Evolutionary conservation across 768 basidiomycete genomes (phyloP).

Genomic region (Kwoniella bestiolae): DNA sequence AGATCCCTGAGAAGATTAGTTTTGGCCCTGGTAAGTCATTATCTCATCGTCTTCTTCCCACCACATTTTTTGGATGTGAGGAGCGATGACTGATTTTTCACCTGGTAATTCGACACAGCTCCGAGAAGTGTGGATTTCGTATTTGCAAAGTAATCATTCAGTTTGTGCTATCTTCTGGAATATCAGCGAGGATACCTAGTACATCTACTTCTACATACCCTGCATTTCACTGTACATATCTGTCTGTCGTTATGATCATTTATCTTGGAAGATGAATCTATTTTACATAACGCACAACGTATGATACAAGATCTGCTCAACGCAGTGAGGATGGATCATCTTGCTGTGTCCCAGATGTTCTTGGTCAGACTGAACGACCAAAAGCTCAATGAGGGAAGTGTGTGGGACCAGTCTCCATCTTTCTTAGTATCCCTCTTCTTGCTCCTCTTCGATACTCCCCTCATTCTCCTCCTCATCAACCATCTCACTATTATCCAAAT

Average conservation of each 20-base stretch:
- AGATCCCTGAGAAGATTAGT: constrained; percentile 45
- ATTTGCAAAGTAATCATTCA: constrained; percentile 41
- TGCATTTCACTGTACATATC: not conserved
- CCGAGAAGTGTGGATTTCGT: constrained; percentile 49
- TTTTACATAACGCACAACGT: not conserved
- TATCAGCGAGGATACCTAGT: not conserved
- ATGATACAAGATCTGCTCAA: no score
- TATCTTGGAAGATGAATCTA: not conserved
- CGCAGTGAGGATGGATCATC: no score
- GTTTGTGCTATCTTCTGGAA: not conserved
- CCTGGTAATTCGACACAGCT: constrained; percentile 21
- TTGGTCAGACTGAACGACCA: no score
- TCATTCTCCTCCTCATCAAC: constrained; percentile 24
- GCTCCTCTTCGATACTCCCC: constrained; percentile 32
- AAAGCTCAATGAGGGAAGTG: no score
- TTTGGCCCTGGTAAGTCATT: constrained; percentile 36
- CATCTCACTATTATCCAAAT: constrained; percentile 30
- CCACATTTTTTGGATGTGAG: no score
- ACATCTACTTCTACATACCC: not conserved
- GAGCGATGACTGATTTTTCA: not conserved
- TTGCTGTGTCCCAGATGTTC: no score
- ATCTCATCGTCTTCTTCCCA: not conserved
- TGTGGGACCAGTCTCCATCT: no score
- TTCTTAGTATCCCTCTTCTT: not conserved
- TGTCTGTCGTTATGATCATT: not conserved